Evolutionary conservation across 176 grass and related monocot genomes (phyloP).

Genomic region (Pontederia crassipes): DNA sequence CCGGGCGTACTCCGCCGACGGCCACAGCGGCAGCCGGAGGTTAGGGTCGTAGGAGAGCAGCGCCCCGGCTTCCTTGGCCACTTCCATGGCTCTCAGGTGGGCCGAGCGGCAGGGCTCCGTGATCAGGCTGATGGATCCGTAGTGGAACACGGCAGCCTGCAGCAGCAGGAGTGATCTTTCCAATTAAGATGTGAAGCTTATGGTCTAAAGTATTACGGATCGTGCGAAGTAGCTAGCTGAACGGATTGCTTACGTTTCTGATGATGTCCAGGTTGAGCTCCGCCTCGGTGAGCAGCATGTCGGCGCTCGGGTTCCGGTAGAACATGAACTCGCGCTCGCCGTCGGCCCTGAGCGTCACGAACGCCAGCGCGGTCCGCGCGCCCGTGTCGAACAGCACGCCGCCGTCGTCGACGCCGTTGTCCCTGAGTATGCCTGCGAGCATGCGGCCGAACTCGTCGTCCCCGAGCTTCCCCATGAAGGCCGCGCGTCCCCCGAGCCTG

Average conservation of each 20-base stretch:
- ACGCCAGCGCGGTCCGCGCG: constrained; percentile 95
- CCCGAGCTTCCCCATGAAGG: constrained; percentile 93
- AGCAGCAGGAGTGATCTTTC: background rate
- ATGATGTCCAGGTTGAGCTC: constrained; percentile 92
- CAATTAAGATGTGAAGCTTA: background rate
- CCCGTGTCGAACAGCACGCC: constrained; percentile 81
- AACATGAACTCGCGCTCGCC: constrained; percentile 99
- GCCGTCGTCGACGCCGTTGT: constrained; percentile 67
- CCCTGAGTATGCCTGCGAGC: constrained; percentile 82
- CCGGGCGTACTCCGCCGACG: background rate
- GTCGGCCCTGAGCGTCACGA: constrained; percentile 82
- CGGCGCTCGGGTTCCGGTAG: constrained; percentile 98
- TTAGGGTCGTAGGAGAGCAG: constrained; percentile 16
- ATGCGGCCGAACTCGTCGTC: constrained; percentile 97
- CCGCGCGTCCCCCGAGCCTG: constrained; percentile 58
- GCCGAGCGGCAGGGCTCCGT: constrained; percentile 11
- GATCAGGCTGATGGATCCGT: constrained; percentile 14
- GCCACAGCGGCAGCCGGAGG: constrained; percentile 13
- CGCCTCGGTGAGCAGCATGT: constrained; percentile 83
- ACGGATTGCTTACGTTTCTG: constrained; percentile 42
- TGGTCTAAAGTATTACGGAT: background rate
- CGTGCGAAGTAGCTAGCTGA: background rate
- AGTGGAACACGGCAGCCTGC: constrained; percentile 10
- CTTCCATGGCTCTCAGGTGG: constrained; percentile 8
- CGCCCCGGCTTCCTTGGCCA: constrained; percentile 4